These are phyloP conservation scores for Urochloa ruziziensis DNA, from an alignment of 176 grass and related monocot species.

Conservation along the genomic window DNA sequence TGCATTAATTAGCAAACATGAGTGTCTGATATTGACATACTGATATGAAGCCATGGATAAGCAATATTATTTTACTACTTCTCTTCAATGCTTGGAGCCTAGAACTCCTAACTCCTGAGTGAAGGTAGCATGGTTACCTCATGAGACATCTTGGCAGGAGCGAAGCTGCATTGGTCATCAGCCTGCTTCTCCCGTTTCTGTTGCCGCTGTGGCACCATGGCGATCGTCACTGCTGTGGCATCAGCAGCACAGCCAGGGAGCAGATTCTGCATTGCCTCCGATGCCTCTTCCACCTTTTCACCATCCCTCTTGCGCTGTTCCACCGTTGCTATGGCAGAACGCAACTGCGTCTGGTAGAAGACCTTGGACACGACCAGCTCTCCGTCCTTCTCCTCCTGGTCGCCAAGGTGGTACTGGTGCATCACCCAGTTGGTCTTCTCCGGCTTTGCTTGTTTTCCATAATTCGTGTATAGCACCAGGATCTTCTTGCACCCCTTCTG, in stretches of 20 bases:
- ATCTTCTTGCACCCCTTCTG: constrained; percentile 97
- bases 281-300: constrained; percentile 16
- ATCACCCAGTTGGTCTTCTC: constrained; percentile 98
- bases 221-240: not conserved
- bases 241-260: not conserved
- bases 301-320: constrained; percentile 29
- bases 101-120: not conserved
- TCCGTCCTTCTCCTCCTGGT: constrained; percentile 81
- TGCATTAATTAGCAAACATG: not conserved
- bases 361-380: constrained; percentile 86
- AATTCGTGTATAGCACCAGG: constrained; percentile 78
- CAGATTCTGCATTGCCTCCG: not conserved
- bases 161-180: constrained; percentile 47
- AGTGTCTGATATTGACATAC: not conserved
- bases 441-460: constrained; percentile 60
- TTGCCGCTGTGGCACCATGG: constrained; percentile 26
- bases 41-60: not conserved
- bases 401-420: constrained; percentile 91
- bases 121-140: constrained; percentile 46
- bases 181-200: constrained; percentile 29
- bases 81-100: not conserved
- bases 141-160: constrained; percentile 39
- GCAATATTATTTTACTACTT: constrained; percentile 11
- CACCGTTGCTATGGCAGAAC: not conserved
- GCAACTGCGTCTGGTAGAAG: constrained; percentile 73